Percentiles rank a stretch among this genome's conserved stretches.
Evolutionary conservation across 1,139 yeast species (phyloP).

Genomic region (Taphrina pruni): DNA sequence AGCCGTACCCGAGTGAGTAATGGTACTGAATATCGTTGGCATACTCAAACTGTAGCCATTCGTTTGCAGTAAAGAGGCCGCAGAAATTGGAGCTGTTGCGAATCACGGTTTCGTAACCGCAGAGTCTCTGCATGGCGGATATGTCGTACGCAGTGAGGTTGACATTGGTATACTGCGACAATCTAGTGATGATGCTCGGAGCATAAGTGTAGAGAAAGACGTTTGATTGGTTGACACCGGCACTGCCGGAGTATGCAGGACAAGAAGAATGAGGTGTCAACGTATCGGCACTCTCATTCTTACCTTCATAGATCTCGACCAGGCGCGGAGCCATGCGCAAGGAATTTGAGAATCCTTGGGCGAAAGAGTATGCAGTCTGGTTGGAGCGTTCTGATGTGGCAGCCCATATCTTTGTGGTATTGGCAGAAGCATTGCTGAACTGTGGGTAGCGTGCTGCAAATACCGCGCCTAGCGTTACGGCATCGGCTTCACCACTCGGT

Average conservation of each 20-base stretch:
- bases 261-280: constrained; percentile 23
- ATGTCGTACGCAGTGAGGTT: constrained; percentile 20
- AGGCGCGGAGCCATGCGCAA: constrained; percentile 20
- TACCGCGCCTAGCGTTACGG: neutral
- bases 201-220: constrained; percentile 21
- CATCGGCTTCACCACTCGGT: constrained; percentile 12
- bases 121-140: constrained; percentile 25
- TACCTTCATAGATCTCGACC: constrained; percentile 20
- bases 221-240: constrained; percentile 23
- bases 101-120: constrained; percentile 23
- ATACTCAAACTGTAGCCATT: constrained; percentile 24
- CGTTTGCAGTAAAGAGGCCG: constrained; percentile 10
- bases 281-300: constrained; percentile 26
- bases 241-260: constrained; percentile 31
- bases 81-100: constrained; percentile 16
- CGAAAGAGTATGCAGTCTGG: constrained; percentile 21
- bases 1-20: constrained; percentile 23
- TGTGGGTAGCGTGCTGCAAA: constrained; percentile 27
- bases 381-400: constrained; percentile 24
- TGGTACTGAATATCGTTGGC: constrained; percentile 27
- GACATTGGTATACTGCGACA: constrained; percentile 11
- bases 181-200: constrained; percentile 11
- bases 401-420: constrained; percentile 24
- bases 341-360: constrained; percentile 18
- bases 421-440: constrained; percentile 28